phyloP scores from a whole-genome alignment of 768 basidiomycete genomes.

The Neoboletus magnificus region DNA sequence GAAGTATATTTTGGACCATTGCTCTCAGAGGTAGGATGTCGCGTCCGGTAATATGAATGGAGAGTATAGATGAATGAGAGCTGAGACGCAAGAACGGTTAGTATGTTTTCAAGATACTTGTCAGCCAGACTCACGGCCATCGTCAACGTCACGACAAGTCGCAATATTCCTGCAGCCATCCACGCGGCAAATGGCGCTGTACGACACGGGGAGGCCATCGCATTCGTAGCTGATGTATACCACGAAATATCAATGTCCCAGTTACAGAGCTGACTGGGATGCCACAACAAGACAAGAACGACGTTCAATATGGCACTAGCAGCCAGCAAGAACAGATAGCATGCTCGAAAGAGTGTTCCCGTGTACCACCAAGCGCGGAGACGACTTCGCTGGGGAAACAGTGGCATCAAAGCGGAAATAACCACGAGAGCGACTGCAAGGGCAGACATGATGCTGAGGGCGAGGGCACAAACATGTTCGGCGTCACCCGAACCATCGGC shows the following conservation, averaged over 20 bases:
- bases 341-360: constrained; percentile 34
- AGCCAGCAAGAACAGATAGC: constrained; percentile 47
- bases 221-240: constrained; percentile 39
- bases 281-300: constrained; percentile 53
- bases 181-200: constrained; percentile 44
- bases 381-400: constrained; percentile 28
- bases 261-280: constrained; percentile 47
- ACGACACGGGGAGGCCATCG: constrained; percentile 16
- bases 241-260: constrained; percentile 69
- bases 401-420: constrained; percentile 40
- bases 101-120: neutral
- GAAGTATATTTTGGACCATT: constrained; percentile 12
- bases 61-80: constrained; percentile 21
- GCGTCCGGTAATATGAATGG: constrained; percentile 11
- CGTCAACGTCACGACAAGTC: constrained; percentile 50
- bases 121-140: constrained; percentile 47
- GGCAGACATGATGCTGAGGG: constrained; percentile 23
- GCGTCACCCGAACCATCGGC: constrained; percentile 42
- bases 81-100: constrained; percentile 16
- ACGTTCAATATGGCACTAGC: constrained; percentile 55
- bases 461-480: constrained; percentile 35
- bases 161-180: constrained; percentile 50
- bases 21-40: constrained; percentile 17
- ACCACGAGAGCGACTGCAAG: constrained; percentile 25
- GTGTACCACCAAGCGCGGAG: constrained; percentile 8